These are phyloP conservation scores for Heracleum sosnowskyi DNA, from an alignment of 129 eudicot species.

Conservation along the genomic window DNA sequence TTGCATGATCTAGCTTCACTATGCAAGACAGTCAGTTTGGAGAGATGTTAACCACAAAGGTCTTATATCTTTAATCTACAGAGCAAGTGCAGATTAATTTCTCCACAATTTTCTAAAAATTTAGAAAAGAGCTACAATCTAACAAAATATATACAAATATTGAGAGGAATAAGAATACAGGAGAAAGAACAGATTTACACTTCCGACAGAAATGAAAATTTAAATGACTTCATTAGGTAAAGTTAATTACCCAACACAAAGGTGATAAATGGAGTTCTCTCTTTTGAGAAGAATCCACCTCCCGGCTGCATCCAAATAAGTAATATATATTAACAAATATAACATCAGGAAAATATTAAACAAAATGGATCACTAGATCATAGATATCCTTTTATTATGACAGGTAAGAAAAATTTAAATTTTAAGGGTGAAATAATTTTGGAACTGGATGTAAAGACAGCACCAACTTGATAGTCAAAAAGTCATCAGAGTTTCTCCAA, in stretches of 20 bases:
- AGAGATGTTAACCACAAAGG: neutral
- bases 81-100: neutral
- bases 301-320: constrained; percentile 41
- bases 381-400: neutral
- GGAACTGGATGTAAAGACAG: neutral
- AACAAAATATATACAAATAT: neutral
- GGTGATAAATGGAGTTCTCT: constrained; percentile 45
- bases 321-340: constrained; percentile 8
- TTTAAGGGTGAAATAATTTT: neutral
- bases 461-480: neutral
- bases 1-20: neutral
- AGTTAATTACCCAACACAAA: constrained; percentile 71
- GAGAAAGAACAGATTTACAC: neutral
- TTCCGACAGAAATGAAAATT: neutral
- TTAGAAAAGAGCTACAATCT: neutral
- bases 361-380: neutral
- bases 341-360: neutral
- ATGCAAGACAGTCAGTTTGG: neutral
- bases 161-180: neutral
- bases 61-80: neutral
- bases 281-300: constrained; percentile 36
- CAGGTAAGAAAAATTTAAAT: neutral
- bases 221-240: neutral
- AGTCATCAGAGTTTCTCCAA: neutral
- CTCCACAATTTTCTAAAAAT: neutral